phyloP scores from a whole-genome alignment of 352 stramenopile genomes.

The Thraustochytrium sp. region DNA sequence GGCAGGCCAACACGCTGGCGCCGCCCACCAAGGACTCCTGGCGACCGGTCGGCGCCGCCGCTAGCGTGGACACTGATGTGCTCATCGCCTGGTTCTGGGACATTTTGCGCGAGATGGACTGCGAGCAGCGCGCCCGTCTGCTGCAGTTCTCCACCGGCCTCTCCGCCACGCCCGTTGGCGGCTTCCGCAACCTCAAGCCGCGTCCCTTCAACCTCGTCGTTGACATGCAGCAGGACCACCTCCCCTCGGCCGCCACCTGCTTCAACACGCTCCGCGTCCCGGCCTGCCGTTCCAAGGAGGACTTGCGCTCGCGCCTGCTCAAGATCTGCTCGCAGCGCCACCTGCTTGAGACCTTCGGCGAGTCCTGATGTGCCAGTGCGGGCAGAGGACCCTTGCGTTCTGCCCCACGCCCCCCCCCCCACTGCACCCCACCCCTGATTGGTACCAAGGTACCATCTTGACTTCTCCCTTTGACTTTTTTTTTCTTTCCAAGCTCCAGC shows the following conservation, averaged over 20 bases:
- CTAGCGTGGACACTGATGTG: conserved; percentile 51
- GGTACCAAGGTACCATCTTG: too few relatives aligned
- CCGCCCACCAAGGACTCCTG: conserved; percentile 43
- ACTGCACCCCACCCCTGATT: too few relatives aligned
- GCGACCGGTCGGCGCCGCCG: background rate
- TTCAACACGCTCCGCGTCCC: conserved; percentile 29
- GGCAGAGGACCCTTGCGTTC: too few relatives aligned
- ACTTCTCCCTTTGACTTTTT: background rate
- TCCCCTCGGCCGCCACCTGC: background rate
- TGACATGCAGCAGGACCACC: background rate
- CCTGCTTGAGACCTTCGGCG: conserved; percentile 28
- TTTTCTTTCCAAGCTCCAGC: background rate
- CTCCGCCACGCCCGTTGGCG: conserved; percentile 17
- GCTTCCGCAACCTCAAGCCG: conserved; percentile 38
- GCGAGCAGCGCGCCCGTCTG: conserved; percentile 80
- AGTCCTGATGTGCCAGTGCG: background rate
- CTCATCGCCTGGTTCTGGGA: conserved; percentile 89
- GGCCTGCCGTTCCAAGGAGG: background rate
- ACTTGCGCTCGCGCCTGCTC: background rate
- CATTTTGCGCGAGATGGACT: conserved; percentile 74
- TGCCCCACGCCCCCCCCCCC: too few relatives aligned
- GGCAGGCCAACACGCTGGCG: conserved; percentile 84
- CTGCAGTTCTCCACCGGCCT: conserved; percentile 82
- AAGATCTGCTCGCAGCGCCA: conserved; percentile 28
- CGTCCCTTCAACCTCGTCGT: conserved; percentile 16